phyloP scores from a whole-genome alignment of 2,329 filamentous ascomycete species.

The Claviceps spartinae region DNA sequence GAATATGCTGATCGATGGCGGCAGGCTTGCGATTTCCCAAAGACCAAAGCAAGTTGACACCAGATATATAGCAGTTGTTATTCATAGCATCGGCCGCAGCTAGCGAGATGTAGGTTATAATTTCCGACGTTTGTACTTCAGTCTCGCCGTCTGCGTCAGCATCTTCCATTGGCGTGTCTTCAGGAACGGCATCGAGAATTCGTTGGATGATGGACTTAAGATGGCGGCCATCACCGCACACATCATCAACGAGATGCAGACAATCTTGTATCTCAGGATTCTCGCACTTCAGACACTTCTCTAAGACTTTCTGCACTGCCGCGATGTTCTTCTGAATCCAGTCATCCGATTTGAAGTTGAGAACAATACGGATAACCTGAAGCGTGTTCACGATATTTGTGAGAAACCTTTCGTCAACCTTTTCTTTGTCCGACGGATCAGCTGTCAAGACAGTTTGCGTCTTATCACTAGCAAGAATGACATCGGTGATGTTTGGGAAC shows the following conservation, averaged over 20 bases:
- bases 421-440: slow-evolving; percentile 51
- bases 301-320: slow-evolving; percentile 72
- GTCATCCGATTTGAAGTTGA: slow-evolving; percentile 77
- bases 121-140: slow-evolving; percentile 72
- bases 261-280: slow-evolving; percentile 90
- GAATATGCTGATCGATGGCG: slow-evolving; percentile 81
- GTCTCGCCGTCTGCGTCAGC: slow-evolving; percentile 74
- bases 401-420: slow-evolving; percentile 69
- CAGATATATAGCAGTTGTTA: slow-evolving; percentile 67
- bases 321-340: slow-evolving; percentile 75
- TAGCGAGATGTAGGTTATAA: slow-evolving; percentile 71
- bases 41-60: slow-evolving; percentile 88
- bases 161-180: slow-evolving; percentile 57
- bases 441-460: slow-evolving; percentile 45
- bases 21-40: slow-evolving; percentile 72
- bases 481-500: slow-evolving; percentile 79
- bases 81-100: slow-evolving; percentile 80
- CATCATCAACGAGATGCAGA: slow-evolving; percentile 60
- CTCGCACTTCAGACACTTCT: slow-evolving; percentile 79
- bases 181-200: slow-evolving; percentile 78
- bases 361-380: slow-evolving; percentile 78
- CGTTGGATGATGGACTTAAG: slow-evolving; percentile 66
- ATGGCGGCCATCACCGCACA: slow-evolving; percentile 54
- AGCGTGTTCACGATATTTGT: slow-evolving; percentile 88
- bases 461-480: slow-evolving; percentile 72